Conservation (phyloP, 163 green algal genomes). For the Chlorella variabilis region DNA sequence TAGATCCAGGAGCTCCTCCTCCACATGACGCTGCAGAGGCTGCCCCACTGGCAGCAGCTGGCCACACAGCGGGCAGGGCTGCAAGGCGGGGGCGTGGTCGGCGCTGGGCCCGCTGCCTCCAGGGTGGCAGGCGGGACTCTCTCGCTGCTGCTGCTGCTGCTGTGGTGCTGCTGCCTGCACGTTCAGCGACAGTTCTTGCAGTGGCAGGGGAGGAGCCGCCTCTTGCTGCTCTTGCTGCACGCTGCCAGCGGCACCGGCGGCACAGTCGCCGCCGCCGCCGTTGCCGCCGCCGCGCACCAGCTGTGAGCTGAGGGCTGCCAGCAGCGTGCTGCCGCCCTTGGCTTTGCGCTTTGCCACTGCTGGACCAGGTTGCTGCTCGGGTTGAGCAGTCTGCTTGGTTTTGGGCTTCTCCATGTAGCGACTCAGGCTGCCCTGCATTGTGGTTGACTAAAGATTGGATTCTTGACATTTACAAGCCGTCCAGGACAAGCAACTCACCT, state of each 20-base stretch:
- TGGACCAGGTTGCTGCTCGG: not conserved
- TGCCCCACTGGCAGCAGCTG: not conserved
- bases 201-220: too few species aligned
- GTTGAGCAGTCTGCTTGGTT: not conserved
- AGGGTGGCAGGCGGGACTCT: not conserved
- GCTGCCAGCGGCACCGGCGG: too few species aligned
- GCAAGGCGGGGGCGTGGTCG: not conserved
- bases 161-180: not conserved
- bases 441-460: too few species aligned
- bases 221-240: not conserved
- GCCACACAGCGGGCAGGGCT: not conserved
- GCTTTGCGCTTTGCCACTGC: not conserved
- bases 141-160: not conserved
- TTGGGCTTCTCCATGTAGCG: not conserved
- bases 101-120: too few species aligned
- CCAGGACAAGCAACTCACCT: too few species aligned
- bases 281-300: not conserved
- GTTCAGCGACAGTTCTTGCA: not conserved
- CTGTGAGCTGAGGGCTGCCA: not conserved
- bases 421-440: not conserved
- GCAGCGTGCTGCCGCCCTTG: not conserved
- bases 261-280: too few species aligned
- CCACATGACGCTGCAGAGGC: not conserved
- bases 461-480: too few species aligned
- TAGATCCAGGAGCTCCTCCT: not conserved